A percentile compares a stretch with the other conserved stretches of the same genome.
Evolutionary conservation across 768 basidiomycete species (phyloP).

Genomic region (Clitopilus hobsonii): DNA sequence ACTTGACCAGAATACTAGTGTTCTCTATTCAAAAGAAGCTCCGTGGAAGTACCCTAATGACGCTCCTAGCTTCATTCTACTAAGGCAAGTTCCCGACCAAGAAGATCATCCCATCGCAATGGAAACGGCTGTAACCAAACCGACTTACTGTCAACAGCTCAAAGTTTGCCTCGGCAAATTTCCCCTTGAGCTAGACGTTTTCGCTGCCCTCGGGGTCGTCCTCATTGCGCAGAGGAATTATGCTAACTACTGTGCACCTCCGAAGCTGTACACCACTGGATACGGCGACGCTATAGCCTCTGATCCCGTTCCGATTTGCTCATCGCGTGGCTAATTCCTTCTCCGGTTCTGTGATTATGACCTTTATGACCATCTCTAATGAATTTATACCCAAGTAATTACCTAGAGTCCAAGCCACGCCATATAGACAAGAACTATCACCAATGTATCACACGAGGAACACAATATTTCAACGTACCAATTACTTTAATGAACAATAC

Average conservation of each 20-base stretch:
- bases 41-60: slow-evolving; percentile 12
- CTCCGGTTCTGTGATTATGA: too few species aligned
- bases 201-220: slow-evolving; percentile 6
- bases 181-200: slow-evolving; percentile 1
- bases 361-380: too few species aligned
- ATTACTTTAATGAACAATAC: too few species aligned
- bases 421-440: too few species aligned
- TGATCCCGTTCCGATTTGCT: too few species aligned
- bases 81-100: slow-evolving; percentile 1
- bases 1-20: too few species aligned
- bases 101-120: neutral
- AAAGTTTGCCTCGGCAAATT: slow-evolving; percentile 8
- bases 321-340: too few species aligned
- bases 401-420: too few species aligned
- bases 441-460: too few species aligned
- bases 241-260: slow-evolving; percentile 4
- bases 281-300: too few species aligned
- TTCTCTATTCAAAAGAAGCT: slow-evolving; percentile 3
- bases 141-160: slow-evolving; percentile 10
- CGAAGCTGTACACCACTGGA: neutral
- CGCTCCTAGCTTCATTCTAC: slow-evolving; percentile 9
- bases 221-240: slow-evolving; percentile 6
- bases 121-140: slow-evolving; percentile 11
- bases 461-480: too few species aligned
- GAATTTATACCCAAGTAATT: too few species aligned